Evolutionary conservation across 2,329 filamentous ascomycete genomes (phyloP).

Genomic region (Penicillium sp.): DNA sequence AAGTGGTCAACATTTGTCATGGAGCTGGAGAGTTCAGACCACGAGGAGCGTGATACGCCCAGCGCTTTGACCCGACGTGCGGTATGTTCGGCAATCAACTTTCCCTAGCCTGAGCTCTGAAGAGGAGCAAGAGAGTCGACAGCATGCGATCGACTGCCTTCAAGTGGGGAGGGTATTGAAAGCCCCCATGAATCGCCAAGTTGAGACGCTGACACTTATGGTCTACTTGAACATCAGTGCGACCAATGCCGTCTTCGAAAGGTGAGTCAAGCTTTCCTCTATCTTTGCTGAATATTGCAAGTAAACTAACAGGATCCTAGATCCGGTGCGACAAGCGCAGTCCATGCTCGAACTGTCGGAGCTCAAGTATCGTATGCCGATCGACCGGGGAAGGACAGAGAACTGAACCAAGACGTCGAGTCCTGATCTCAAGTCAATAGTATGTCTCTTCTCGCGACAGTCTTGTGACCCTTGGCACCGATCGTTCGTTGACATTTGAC

Average conservation of each 20-base stretch:
- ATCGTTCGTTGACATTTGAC: conserved; percentile 1
- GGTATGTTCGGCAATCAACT: conserved; percentile 21
- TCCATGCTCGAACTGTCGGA: conserved; percentile 39
- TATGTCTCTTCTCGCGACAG: conserved; percentile 16
- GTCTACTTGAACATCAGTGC: conserved; percentile 19
- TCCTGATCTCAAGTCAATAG: conserved; percentile 41
- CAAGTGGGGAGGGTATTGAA: no score
- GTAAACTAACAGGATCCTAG: conserved; percentile 16
- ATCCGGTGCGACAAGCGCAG: conserved; percentile 39
- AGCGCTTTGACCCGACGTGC: conserved; percentile 22
- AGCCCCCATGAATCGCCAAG: no score
- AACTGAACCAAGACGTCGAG: conserved; percentile 34
- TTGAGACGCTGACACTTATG: neutral
- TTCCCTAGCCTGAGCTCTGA: neutral
- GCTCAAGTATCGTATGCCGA: conserved; percentile 32
- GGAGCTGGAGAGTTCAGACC: conserved; percentile 28
- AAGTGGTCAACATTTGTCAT: conserved; percentile 9
- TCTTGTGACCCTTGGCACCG: neutral
- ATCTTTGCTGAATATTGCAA: neutral
- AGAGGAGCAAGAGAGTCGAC: neutral
- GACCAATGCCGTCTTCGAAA: conserved; percentile 33
- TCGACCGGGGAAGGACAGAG: conserved; percentile 34
- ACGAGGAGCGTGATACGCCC: conserved; percentile 14
- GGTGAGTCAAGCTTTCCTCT: conserved; percentile 12
- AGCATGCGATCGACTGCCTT: neutral